phyloP scores from a whole-genome alignment of 345 rosid genomes.

The Eucalyptus grandis region DNA sequence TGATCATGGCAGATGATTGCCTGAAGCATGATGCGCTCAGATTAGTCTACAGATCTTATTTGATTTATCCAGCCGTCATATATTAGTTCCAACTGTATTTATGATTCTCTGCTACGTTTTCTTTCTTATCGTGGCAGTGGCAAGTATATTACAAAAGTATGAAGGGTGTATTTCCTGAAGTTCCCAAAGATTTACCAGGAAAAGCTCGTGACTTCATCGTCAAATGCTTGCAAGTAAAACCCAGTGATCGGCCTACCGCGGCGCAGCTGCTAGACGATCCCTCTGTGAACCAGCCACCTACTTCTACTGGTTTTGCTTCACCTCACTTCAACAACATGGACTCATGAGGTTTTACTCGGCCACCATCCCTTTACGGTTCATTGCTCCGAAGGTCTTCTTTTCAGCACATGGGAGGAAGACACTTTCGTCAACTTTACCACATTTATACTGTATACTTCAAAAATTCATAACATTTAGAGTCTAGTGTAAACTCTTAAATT shows the following conservation, averaged over 20 bases:
- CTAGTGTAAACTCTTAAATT: too few species aligned
- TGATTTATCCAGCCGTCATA: neutral
- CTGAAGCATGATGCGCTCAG: neutral
- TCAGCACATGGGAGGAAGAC: too few species aligned
- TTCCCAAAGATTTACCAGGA: conserved; percentile 1
- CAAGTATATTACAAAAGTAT: fast-evolving
- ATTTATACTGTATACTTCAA: too few species aligned
- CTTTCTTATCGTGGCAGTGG: neutral
- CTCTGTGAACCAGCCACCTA: neutral
- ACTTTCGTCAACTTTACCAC: too few species aligned
- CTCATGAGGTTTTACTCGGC: neutral
- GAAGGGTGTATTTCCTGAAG: fast-evolving
- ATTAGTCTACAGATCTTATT: neutral
- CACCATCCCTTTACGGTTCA: too few species aligned
- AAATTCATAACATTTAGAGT: too few species aligned
- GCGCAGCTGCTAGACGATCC: conserved; percentile 5
- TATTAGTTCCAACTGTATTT: neutral
- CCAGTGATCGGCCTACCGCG: conserved; percentile 9
- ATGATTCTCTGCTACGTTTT: neutral
- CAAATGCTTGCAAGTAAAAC: conserved; percentile 10
- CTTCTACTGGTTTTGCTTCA: neutral
- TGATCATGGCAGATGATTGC: neutral
- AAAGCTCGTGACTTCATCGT: conserved; percentile 8
- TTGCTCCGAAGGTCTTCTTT: neutral
- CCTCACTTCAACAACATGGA: neutral